phyloP scores from a whole-genome alignment of 2,329 filamentous ascomycete genomes.

The Dryadomyces sulphureus region DNA sequence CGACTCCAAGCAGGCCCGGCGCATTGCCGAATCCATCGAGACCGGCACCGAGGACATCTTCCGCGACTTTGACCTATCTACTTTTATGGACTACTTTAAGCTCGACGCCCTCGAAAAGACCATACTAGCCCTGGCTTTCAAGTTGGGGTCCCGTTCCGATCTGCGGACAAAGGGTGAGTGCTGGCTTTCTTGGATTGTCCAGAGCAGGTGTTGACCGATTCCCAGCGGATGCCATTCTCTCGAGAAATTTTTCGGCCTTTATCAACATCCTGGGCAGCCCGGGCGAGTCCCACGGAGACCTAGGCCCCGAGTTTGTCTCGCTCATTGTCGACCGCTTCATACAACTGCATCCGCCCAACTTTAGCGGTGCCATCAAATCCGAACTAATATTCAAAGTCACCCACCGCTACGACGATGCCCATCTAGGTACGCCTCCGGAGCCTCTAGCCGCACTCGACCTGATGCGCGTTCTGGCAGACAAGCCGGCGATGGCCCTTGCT shows the following conservation, averaged over 20 bases:
- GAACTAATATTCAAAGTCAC: constrained; percentile 53
- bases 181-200: constrained; percentile 6
- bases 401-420: constrained; percentile 51
- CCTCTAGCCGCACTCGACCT: constrained; percentile 59
- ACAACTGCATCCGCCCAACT: constrained; percentile 73
- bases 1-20: constrained; percentile 68
- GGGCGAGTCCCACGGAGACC: constrained; percentile 48
- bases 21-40: constrained; percentile 89
- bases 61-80: constrained; percentile 88
- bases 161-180: constrained; percentile 73
- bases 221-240: constrained; percentile 77
- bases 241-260: constrained; percentile 64
- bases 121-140: constrained; percentile 77
- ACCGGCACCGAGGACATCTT: constrained; percentile 84
- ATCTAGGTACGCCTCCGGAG: constrained; percentile 52
- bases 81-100: constrained; percentile 93
- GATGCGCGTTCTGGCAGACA: constrained; percentile 47
- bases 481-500: constrained; percentile 40
- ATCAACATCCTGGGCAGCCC: constrained; percentile 59
- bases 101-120: constrained; percentile 80
- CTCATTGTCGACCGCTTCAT: constrained; percentile 75
- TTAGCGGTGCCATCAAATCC: constrained; percentile 59
- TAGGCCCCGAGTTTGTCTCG: constrained; percentile 57
- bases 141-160: constrained; percentile 64
- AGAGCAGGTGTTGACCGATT: constrained; percentile 21